Percentiles rank a stretch among this genome's conserved stretches.
Evolutionary conservation across 148 eudicot species (phyloP).

Genomic region (Fagopyrum tataricum): DNA sequence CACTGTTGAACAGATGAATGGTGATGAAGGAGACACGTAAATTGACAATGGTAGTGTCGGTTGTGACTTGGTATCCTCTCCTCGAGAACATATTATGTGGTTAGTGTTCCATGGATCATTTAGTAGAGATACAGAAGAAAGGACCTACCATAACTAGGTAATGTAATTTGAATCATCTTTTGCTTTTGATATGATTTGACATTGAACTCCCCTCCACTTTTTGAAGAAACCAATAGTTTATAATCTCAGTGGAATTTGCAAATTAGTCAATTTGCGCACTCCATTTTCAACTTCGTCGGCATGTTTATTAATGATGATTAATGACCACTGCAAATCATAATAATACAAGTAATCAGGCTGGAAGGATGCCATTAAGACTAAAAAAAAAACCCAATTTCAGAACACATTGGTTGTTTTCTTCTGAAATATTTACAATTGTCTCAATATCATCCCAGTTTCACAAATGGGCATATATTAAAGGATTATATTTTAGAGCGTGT

Average conservation of each 20-base stretch:
- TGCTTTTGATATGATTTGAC: slow-evolving; percentile 2
- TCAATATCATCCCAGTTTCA: too few species aligned
- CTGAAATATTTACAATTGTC: too few species aligned
- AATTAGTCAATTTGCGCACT: background rate
- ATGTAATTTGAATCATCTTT: background rate
- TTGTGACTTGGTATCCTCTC: too few species aligned
- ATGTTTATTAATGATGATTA: background rate
- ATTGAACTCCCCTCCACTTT: background rate
- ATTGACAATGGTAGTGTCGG: background rate
- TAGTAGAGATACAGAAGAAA: background rate
- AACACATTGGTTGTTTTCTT: too few species aligned
- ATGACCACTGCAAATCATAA: background rate
- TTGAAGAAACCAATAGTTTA: background rate
- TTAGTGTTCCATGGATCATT: slow-evolving; percentile 3
- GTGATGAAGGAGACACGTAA: background rate
- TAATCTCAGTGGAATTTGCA: background rate
- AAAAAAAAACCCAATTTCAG: too few species aligned
- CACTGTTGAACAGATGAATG: background rate
- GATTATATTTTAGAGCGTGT: too few species aligned
- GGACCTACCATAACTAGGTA: background rate
- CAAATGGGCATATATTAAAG: too few species aligned
- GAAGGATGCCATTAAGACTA: too few species aligned
- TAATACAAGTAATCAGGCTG: too few species aligned
- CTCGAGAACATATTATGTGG: background rate
- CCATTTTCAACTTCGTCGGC: background rate